A percentile compares a stretch with the other conserved stretches of the same genome.
Conservation (phyloP, 345 rosid species). For the Leavenworthia alabamica region DNA sequence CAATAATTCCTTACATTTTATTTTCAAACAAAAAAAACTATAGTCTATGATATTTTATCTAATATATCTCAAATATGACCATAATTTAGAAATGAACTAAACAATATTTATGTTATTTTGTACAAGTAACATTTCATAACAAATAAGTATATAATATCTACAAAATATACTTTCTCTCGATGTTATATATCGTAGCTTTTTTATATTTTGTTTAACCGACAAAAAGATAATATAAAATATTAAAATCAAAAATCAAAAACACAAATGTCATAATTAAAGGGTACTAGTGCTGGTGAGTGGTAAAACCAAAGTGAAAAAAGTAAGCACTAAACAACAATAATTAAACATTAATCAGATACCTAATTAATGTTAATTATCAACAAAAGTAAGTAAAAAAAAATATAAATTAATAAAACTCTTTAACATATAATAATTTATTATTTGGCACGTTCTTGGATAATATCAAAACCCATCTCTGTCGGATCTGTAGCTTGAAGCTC, state of each 20-base stretch:
- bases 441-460: constrained; percentile 70
- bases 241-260: constrained; percentile 11
- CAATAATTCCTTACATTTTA: not conserved
- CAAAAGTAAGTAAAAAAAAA: constrained; percentile 30
- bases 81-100: not conserved
- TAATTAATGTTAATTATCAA: constrained; percentile 37
- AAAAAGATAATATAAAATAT: constrained; percentile 1
- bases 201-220: constrained; percentile 18
- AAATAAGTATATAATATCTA: not conserved
- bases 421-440: constrained; percentile 5
- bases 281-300: constrained; percentile 18
- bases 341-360: constrained; percentile 21
- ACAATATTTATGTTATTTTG: too few relatives aligned
- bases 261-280: constrained; percentile 18
- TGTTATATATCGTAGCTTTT: not conserved
- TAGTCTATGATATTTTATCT: not conserved
- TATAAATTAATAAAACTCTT: too few relatives aligned
- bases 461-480: constrained; percentile 91
- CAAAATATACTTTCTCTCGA: not conserved
- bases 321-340: constrained; percentile 28
- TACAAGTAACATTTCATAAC: not conserved
- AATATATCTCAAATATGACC: not conserved
- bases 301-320: constrained; percentile 1
- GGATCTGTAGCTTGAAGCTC: constrained; percentile 96
- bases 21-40: not conserved